Evolutionary conservation across 75 land plant genomes (phyloP).

Genomic region (Selaginella moellendorffii): DNA sequence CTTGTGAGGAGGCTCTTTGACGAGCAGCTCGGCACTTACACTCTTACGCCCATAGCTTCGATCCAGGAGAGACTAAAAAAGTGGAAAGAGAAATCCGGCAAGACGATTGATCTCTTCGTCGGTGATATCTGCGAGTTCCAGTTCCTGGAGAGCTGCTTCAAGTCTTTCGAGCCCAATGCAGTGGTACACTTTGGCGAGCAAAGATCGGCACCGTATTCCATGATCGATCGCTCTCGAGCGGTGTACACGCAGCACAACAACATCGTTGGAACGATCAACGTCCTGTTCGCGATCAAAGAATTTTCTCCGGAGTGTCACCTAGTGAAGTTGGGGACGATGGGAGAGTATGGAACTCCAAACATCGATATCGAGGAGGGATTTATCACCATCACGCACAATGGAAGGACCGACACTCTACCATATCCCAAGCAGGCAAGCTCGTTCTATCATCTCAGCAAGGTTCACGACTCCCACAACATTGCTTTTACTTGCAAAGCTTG

Average conservation of each 20-base stretch:
- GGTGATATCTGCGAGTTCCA: slow-evolving; percentile 98
- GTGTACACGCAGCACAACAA: slow-evolving; percentile 93
- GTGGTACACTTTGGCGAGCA: slow-evolving; percentile 98
- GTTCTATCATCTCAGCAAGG: slow-evolving; percentile 96
- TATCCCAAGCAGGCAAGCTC: slow-evolving; percentile 97
- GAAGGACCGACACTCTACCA: slow-evolving; percentile 92
- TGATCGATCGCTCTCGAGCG: slow-evolving; percentile 90
- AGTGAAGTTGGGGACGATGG: slow-evolving; percentile 98
- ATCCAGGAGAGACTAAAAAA: slow-evolving; percentile 60
- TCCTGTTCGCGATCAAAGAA: slow-evolving; percentile 94
- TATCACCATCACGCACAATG: slow-evolving; percentile 91
- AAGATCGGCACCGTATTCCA: slow-evolving; percentile 93
- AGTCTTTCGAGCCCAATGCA: slow-evolving; percentile 76
- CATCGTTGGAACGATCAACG: slow-evolving; percentile 92
- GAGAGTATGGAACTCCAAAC: slow-evolving; percentile 99
- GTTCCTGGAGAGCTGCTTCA: slow-evolving; percentile 64
- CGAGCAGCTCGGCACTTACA: slow-evolving; percentile 80
- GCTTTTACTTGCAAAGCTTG: slow-evolving; percentile 98
- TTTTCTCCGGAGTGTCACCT: slow-evolving; percentile 66
- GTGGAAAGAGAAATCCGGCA: slow-evolving; percentile 75
- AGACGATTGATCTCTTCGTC: slow-evolving; percentile 44
- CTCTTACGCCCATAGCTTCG: slow-evolving; percentile 86
- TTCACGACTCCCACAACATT: slow-evolving; percentile 91
- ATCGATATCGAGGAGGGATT: slow-evolving; percentile 98
- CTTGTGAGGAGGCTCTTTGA: slow-evolving; percentile 85